These are phyloP conservation scores for Microdochium nivale DNA, from an alignment of 2,329 filamentous ascomycete species.

Conservation along the genomic window DNA sequence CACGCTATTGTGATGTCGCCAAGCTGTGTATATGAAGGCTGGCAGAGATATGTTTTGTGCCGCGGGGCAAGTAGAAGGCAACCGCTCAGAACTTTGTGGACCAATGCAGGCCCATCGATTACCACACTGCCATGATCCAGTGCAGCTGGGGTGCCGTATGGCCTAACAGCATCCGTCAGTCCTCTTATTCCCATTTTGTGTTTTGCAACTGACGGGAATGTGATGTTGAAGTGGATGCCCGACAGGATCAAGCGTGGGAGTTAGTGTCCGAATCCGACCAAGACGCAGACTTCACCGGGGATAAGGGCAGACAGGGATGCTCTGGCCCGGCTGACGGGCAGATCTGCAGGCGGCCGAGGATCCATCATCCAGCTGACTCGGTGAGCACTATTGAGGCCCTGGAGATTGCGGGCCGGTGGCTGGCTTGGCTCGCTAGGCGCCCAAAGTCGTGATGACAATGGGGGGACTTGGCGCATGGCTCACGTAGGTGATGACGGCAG, in stretches of 20 bases:
- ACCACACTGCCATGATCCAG: slow-evolving; percentile 36
- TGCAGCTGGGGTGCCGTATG: slow-evolving; percentile 34
- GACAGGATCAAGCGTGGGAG: no score
- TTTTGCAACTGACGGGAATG: no score
- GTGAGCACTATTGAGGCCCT: not conserved
- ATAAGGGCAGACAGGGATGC: no score
- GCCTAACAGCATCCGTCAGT: slow-evolving; percentile 42
- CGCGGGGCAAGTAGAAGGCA: slow-evolving; percentile 32
- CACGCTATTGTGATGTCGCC: slow-evolving; percentile 50
- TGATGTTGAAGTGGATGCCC: no score
- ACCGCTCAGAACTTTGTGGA: slow-evolving; percentile 61
- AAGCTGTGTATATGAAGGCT: slow-evolving; percentile 56
- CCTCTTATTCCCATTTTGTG: slow-evolving; percentile 48
- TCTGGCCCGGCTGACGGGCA: no score
- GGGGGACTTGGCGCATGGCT: not conserved
- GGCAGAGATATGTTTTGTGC: slow-evolving; percentile 36
- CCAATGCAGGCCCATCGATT: slow-evolving; percentile 73
- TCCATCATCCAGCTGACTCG: no score
- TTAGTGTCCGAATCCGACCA: no score
- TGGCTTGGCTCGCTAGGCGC: not conserved
- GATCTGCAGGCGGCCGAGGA: no score
- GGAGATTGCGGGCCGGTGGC: not conserved
- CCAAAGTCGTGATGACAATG: not conserved
- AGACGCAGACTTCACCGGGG: no score
- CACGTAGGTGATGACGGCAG: not conserved